Evolutionary conservation across 768 basidiomycete genomes (phyloP).

Genomic region (Mycena floridula): DNA sequence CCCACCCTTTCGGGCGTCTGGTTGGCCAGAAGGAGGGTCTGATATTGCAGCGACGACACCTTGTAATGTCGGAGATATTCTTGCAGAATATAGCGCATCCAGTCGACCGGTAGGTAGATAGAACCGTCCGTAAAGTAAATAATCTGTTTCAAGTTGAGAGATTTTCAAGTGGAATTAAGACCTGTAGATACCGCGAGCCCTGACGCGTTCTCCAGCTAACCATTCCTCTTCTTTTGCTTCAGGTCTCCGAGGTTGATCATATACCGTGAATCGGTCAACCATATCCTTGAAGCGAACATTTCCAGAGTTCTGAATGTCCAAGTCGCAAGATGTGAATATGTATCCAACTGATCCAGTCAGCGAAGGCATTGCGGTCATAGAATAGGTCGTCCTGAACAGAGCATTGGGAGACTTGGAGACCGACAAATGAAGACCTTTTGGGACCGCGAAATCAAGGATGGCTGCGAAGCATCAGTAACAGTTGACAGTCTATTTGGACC

Average conservation of each 20-base stretch:
- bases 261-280: slow-evolving; percentile 82
- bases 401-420: slow-evolving; percentile 87
- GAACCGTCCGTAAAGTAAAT: slow-evolving; percentile 86
- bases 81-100: slow-evolving; percentile 84
- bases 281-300: slow-evolving; percentile 82
- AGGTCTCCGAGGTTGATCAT: slow-evolving; percentile 74
- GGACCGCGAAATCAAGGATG: slow-evolving; percentile 87
- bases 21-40: slow-evolving; percentile 52
- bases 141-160: slow-evolving; percentile 67
- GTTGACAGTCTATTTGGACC: background rate
- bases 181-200: slow-evolving; percentile 57
- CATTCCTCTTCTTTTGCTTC: slow-evolving; percentile 76
- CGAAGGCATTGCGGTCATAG: slow-evolving; percentile 89
- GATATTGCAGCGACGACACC: slow-evolving; percentile 83
- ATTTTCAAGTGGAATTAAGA: slow-evolving; percentile 11
- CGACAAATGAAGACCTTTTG: slow-evolving; percentile 70
- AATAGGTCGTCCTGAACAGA: slow-evolving; percentile 85
- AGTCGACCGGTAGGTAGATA: slow-evolving; percentile 86
- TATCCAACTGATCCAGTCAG: slow-evolving; percentile 91
- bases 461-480: slow-evolving; percentile 38
- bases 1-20: slow-evolving; percentile 36
- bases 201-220: slow-evolving; percentile 72
- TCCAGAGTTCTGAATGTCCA: slow-evolving; percentile 64
- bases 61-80: slow-evolving; percentile 75
- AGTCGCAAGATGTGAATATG: slow-evolving; percentile 84